A percentile compares a stretch with the other conserved stretches of the same genome.
These are phyloP conservation scores for Camillea tinctor DNA, from an alignment of 2,329 filamentous ascomycete genomes.

Conservation along the genomic window DNA sequence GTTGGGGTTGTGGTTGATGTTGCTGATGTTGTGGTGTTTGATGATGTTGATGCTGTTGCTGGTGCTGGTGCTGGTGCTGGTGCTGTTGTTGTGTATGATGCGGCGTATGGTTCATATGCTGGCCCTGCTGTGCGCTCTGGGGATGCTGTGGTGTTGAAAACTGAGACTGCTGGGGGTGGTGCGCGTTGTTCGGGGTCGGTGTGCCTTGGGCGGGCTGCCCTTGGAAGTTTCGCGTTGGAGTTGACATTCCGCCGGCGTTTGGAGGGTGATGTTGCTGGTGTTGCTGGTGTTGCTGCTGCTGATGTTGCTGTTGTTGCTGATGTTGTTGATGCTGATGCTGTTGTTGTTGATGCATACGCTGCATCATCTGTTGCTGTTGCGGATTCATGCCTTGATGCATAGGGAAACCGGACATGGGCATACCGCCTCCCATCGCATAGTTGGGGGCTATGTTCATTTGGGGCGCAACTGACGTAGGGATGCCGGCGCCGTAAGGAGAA, in stretches of 20 bases:
- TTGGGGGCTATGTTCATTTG: constrained; percentile 49
- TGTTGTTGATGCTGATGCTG: constrained; percentile 22
- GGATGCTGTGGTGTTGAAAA: constrained; percentile 35
- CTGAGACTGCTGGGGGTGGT: constrained; percentile 33
- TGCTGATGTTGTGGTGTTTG: no score
- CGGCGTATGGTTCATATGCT: constrained; percentile 32
- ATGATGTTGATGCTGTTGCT: no score
- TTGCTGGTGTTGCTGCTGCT: constrained; percentile 25
- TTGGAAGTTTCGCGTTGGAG: constrained; percentile 37
- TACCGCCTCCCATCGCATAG: constrained; percentile 54
- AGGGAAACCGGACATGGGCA: constrained; percentile 53
- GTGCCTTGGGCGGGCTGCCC: constrained; percentile 36
- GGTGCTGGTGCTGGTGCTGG: background rate
- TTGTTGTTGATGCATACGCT: constrained; percentile 11
- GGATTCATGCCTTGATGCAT: constrained; percentile 55
- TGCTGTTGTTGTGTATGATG: constrained; percentile 16
- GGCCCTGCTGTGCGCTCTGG: constrained; percentile 31
- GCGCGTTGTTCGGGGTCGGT: constrained; percentile 36
- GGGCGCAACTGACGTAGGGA: constrained; percentile 47
- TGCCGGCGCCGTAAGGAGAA: constrained; percentile 55
- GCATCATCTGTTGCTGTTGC: constrained; percentile 35
- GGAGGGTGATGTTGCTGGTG: constrained; percentile 42
- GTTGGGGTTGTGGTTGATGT: no score
- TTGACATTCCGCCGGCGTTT: constrained; percentile 34
- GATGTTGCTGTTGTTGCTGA: constrained; percentile 46